Base-by-base conservation (phyloP, 441 rosid genomes). In the Eruca vesicaria region DNA sequence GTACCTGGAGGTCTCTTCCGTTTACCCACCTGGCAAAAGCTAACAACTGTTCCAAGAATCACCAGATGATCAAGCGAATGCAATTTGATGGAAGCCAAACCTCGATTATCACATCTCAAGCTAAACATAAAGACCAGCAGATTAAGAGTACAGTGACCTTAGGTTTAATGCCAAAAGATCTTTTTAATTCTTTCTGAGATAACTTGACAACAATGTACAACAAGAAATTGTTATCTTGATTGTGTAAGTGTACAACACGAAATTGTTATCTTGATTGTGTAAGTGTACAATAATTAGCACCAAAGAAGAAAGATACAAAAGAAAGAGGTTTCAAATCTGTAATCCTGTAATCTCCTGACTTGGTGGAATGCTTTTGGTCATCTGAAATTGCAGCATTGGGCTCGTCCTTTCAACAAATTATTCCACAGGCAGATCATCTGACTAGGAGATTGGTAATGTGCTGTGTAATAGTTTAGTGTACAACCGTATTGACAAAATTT, bases 401-500 rank as follows among this genome's bases (percentile, higher is more conserved):
- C 87, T 45, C 66, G 80, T 19, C 98, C 97, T 84, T 88, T 82
- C 15, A 78, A 80, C 82, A 96, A 82, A 82, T 93, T 88, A 82
- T 93, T 90, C 99, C 98, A 96, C 31, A 93, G 81, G 66, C 97
- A 96, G 19, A 89, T 74, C 98, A 96, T 96, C 84, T 96, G 99
- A 73, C 94, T 83, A 0, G 98, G 99, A 48, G 99, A 96, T 76
- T 96, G 99, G 80, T 96, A 96, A 88, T 93, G 99, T 8, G 98
- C 97, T 0, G 99, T 91, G 82, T 81, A 93, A 38, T 96, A 96
- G 79, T 87, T 86, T 68, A 89, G 81, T 84, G 94, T 88, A 82
- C 99, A 96, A 59, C 98, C 99, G 7, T 88, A 93, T 71, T 96
- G 99, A 71, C 99, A 93, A 80, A 93, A 96, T 73, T 96, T 96